Percentiles rank a stretch among this genome's conserved stretches.
phyloP scores from a whole-genome alignment of 2,329 filamentous ascomycete genomes.

The Eutypa lata region DNA sequence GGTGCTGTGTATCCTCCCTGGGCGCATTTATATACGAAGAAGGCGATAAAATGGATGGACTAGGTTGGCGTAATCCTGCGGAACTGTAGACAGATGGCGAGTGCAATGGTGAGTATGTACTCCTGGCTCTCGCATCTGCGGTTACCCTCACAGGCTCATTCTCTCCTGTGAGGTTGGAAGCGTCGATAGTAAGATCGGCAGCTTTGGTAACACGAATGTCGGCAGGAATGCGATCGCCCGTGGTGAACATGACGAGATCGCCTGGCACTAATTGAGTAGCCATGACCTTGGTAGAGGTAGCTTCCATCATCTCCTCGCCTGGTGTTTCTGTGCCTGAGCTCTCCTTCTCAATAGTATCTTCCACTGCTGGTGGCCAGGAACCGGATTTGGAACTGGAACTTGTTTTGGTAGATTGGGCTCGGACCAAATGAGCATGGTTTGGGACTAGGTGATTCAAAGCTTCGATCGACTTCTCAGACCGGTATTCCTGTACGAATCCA shows the following conservation, averaged over 20 bases:
- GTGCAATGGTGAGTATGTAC: slow-evolving; percentile 22
- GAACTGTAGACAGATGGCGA: slow-evolving; percentile 16
- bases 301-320: slow-evolving; percentile 62
- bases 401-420: slow-evolving; percentile 46
- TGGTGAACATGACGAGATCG: slow-evolving; percentile 90
- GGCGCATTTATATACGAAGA: slow-evolving; percentile 54
- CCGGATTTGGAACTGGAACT: slow-evolving; percentile 32
- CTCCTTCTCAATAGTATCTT: slow-evolving; percentile 46
- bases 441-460: slow-evolving; percentile 91
- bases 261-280: slow-evolving; percentile 86
- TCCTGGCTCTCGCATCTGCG: slow-evolving; percentile 51
- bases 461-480: slow-evolving; percentile 95
- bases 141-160: slow-evolving; percentile 87
- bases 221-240: slow-evolving; percentile 92
- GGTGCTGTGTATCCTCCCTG: slow-evolving; percentile 64
- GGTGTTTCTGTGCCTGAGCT: slow-evolving; percentile 56
- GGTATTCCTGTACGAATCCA: slow-evolving; percentile 95
- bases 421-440: slow-evolving; percentile 92
- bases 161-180: slow-evolving; percentile 94
- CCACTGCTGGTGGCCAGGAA: slow-evolving; percentile 46
- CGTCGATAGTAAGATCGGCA: slow-evolving; percentile 87
- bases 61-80: slow-evolving; percentile 33
- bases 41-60: slow-evolving; percentile 47
- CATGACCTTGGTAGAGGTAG: slow-evolving; percentile 78
- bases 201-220: slow-evolving; percentile 92